Percentiles rank a stretch among this genome's conserved stretches.
These are phyloP conservation scores for Coemansia sp. DNA, from an alignment of 192 early-diverging fungal genomes.

Conservation along the genomic window DNA sequence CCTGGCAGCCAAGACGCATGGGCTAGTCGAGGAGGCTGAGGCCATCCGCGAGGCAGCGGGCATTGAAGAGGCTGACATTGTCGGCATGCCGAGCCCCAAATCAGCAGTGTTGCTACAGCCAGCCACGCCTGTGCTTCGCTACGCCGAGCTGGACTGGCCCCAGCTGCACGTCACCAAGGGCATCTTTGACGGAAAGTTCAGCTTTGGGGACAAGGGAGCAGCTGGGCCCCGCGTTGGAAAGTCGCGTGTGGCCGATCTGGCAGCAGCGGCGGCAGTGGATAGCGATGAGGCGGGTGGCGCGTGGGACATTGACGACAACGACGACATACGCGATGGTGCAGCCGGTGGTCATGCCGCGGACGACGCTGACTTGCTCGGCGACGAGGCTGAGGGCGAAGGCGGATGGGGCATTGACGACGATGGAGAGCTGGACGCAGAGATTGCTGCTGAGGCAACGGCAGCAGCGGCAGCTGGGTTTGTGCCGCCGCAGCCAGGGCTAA, in stretches of 20 bases:
- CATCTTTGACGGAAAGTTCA: conserved; percentile 82
- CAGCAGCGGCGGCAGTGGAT: conserved; percentile 61
- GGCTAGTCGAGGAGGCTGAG: conserved; percentile 83
- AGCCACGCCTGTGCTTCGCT: conserved; percentile 70
- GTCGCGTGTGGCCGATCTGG: conserved; percentile 61
- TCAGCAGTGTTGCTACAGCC: conserved; percentile 65
- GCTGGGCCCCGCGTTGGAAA: conserved; percentile 50
- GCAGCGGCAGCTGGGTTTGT: conserved; percentile 62
- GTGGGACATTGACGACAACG: conserved; percentile 79
- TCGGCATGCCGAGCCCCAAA: conserved; percentile 31
- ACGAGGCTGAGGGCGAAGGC: conserved; percentile 59
- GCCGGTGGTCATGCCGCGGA: conserved; percentile 27
- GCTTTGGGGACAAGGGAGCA: conserved; percentile 54
- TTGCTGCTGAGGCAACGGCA: conserved; percentile 58
- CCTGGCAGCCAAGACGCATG: conserved; percentile 87
- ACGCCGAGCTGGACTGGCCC: conserved; percentile 91
- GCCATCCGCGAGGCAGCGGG: conserved; percentile 78
- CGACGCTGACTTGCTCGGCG: conserved; percentile 54
- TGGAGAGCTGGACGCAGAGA: conserved; percentile 70
- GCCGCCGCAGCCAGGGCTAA: conserved; percentile 74
- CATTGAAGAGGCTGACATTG: conserved; percentile 63
- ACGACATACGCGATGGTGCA: conserved; percentile 58
- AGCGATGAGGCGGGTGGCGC: conserved; percentile 66
- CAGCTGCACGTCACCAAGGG: conserved; percentile 79
- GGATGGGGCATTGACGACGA: conserved; percentile 91